Base-by-base conservation (phyloP, 768 basidiomycete species). In the Leccinum pellstonianum region DNA sequence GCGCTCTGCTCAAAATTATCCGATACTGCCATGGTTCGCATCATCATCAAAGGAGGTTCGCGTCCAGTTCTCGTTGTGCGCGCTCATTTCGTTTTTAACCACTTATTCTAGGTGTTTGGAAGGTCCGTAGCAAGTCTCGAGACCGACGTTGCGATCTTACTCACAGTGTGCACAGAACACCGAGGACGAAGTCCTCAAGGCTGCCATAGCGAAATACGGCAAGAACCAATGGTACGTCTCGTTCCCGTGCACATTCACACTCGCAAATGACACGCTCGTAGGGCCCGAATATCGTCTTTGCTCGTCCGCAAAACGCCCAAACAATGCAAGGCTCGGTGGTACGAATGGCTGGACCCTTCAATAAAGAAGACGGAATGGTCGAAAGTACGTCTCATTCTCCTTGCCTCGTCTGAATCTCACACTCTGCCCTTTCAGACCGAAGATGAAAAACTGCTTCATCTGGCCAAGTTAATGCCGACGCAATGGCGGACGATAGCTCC, bases 291-390 rank as follows among this genome's bases (percentile, higher is more conserved):
- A 72, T 97, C 95, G 11, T 98, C 96, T 33, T 81, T 99, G 31
- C 85, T 99, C 54, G 97, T 98, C 37, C 87, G 97, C 64, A 99
- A 99, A 77, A 99, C 97, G 2, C 95, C 97, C 11, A 99, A 99
- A 73, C 97, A 99, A 79, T 99, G 97, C 80, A 99, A 99, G 76
- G 93, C 93, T 1, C 90, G 94, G 43, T 98, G 96, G 96, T 98
- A 96, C 71, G 96, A 98, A 77, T 98, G 97, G 97, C 79, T 98
- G 52, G 97, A 99, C 77, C 97, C 97, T 6, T 95, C 94, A 54
- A 99, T 98, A 77, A 98, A 98, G 77, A 99, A 99, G 81, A 98
- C 96, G 17, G 97, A 98, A 75, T 99, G 97, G 97, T 97, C 95
- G 50, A 98, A 98, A 79, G 95, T 88, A 60, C 51, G 82, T 15